A percentile compares a stretch with the other conserved stretches of the same genome.
phyloP scores from a whole-genome alignment of 2,329 filamentous ascomycete species.

The Penicillium sp. region DNA sequence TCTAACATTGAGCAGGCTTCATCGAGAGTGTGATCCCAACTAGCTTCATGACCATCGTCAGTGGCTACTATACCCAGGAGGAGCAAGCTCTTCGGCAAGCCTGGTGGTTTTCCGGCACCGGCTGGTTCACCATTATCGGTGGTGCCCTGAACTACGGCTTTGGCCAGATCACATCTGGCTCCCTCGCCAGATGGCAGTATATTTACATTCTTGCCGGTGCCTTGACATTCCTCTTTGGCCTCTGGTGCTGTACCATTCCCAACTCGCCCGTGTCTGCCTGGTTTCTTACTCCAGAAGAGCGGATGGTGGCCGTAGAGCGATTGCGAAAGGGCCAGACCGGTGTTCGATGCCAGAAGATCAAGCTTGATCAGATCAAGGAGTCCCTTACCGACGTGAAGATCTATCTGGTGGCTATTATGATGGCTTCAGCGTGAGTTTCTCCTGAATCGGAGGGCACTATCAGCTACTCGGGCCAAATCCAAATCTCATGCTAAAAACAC shows the following conservation, averaged over 20 bases:
- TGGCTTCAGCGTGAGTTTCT: slow-evolving; percentile 59
- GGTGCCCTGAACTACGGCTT: slow-evolving; percentile 68
- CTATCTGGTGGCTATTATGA: slow-evolving; percentile 67
- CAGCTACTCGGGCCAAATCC: not conserved
- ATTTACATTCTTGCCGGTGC: slow-evolving; percentile 68
- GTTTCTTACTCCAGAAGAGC: slow-evolving; percentile 66
- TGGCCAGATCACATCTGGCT: slow-evolving; percentile 59
- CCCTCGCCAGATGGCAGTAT: slow-evolving; percentile 66
- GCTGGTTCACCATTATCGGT: slow-evolving; percentile 63
- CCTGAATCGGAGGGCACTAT: not conserved
- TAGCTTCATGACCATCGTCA: slow-evolving; percentile 65
- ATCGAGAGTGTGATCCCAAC: slow-evolving; percentile 67
- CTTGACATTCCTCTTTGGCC: slow-evolving; percentile 64
- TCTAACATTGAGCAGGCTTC: slow-evolving; percentile 41
- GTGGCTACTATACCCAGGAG: slow-evolving; percentile 63
- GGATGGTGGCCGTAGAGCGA: slow-evolving; percentile 65
- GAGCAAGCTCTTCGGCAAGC: slow-evolving; percentile 67
- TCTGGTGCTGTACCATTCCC: slow-evolving; percentile 66
- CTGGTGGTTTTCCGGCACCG: slow-evolving; percentile 65
- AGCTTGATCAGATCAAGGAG: slow-evolving; percentile 60
- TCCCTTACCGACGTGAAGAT: slow-evolving; percentile 61
- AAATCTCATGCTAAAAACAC: not conserved
- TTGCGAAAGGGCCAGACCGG: slow-evolving; percentile 65
- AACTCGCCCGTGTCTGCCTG: slow-evolving; percentile 67
- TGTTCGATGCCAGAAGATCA: slow-evolving; percentile 62